Evolutionary conservation across 1,284 basidiomycete genomes (phyloP).

Genomic region (Ustilago vetiveriae): DNA sequence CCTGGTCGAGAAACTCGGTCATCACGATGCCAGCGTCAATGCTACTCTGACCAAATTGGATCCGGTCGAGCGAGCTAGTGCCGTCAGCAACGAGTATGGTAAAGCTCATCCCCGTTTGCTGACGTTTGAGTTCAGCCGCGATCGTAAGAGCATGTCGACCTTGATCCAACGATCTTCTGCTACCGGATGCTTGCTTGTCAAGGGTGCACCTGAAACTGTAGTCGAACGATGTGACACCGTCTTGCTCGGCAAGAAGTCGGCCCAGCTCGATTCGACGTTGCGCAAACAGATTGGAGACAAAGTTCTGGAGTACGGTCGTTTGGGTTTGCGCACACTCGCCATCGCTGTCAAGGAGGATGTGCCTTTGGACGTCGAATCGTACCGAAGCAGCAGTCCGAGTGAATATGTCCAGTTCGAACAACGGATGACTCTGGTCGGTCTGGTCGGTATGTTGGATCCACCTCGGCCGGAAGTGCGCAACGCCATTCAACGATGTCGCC

Average conservation of each 20-base stretch:
- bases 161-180: slow-evolving; percentile 74
- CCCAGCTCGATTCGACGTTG: slow-evolving; percentile 72
- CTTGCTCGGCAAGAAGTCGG: slow-evolving; percentile 69
- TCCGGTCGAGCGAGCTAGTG: slow-evolving; percentile 77
- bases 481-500: slow-evolving; percentile 88
- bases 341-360: slow-evolving; percentile 83
- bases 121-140: slow-evolving; percentile 96
- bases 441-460: slow-evolving; percentile 98
- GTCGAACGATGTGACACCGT: slow-evolving; percentile 85
- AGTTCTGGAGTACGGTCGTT: slow-evolving; percentile 78
- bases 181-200: slow-evolving; percentile 76
- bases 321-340: slow-evolving; percentile 89
- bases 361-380: slow-evolving; percentile 74
- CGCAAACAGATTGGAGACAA: slow-evolving; percentile 73
- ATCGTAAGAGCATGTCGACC: slow-evolving; percentile 99
- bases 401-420: slow-evolving; percentile 87
- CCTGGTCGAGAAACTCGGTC: slow-evolving; percentile 84
- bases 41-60: slow-evolving; percentile 73
- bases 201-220: slow-evolving; percentile 95
- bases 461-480: slow-evolving; percentile 90
- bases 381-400: slow-evolving; percentile 68
- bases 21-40: slow-evolving; percentile 69
- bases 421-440: slow-evolving; percentile 84
- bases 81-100: slow-evolving; percentile 80
- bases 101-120: slow-evolving; percentile 82